Base-by-base conservation (phyloP, 495 filamentous ascomycete species). In the Xylaria venustula region DNA sequence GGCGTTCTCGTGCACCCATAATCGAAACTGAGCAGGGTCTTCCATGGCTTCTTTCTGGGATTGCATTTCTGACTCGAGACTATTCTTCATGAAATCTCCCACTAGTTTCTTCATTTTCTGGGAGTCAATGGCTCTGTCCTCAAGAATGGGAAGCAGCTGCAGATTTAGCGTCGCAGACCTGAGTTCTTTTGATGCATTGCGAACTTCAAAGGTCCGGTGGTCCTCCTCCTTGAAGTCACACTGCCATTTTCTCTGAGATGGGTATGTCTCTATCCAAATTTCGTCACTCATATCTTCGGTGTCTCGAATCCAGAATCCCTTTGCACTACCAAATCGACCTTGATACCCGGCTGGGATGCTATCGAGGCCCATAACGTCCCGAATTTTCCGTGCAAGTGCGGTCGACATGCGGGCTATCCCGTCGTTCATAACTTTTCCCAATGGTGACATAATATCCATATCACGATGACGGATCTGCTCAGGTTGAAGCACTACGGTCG, bases 301-400 rank as follows among this genome's bases (percentile, higher is more conserved):
- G 63, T 88, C 85, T 15, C 93, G 79, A 73, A 93, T 85, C 93
- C 93, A 97, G 41, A 97, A 75, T 2, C 94, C 94, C 72, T 98
- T 97, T 1, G 91, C 90, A 6, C 89, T 86, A 2, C 87, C 89
- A 61, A 98, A 86, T 41, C 93, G 81, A 11, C 80, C 93, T 74
- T 97, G 93, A 52, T 95, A 88, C 7, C 81, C 84, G 56, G 87
- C 88, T 0, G 93, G 91, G 0, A 87, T 80, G 41, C 80, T 78
- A 3, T 76, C 64, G 6, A 92, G 77, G 0, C 84, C 83, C 32
- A 93, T 77, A 2, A 68, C 65, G 34, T 87, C 77, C 8, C 82
- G 81, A 14, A 93, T 81, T 36, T 77, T 74, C 22, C 77, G 74
- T 6, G 89, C 90, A 22, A 90, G 78, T 3, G 71, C 70, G 36